Percentiles rank a stretch among this genome's conserved stretches.
These are phyloP conservation scores for Pythium dissimile DNA, from an alignment of 352 stramenopile genomes.

Conservation along the genomic window DNA sequence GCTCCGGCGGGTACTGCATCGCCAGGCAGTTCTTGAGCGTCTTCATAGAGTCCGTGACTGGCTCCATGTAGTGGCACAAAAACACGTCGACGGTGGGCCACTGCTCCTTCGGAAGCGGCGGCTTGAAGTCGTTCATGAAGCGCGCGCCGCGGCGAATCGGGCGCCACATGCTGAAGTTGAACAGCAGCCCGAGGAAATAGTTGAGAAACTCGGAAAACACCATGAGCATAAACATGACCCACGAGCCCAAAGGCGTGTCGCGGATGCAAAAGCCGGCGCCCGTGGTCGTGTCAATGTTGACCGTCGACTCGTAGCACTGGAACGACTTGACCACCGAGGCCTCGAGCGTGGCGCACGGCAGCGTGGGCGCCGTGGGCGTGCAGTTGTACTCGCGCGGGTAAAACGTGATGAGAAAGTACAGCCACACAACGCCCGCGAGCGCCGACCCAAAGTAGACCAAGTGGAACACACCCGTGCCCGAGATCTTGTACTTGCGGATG, in stretches of 20 bases:
- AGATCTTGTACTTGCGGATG: constrained; percentile 92
- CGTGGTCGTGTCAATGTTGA: constrained; percentile 64
- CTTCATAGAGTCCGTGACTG: constrained; percentile 76
- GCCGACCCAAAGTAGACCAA: constrained; percentile 80
- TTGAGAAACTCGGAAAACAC: constrained; percentile 87
- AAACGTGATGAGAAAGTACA: constrained; percentile 76
- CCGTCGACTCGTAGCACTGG: constrained; percentile 57
- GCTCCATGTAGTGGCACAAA: constrained; percentile 89
- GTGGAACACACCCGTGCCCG: constrained; percentile 78
- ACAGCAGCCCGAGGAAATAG: constrained; percentile 83
- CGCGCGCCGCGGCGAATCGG: constrained; percentile 84
- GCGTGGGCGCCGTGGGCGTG: constrained; percentile 58
- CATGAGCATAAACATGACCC: constrained; percentile 86
- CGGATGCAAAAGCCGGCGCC: constrained; percentile 81
- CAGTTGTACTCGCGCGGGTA: constrained; percentile 85
- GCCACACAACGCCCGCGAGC: constrained; percentile 66
- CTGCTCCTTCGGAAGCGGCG: constrained; percentile 83
- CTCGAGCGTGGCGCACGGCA: constrained; percentile 62
- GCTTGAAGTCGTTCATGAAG: constrained; percentile 90
- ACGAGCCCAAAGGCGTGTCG: constrained; percentile 54
- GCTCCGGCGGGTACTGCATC: constrained; percentile 85
- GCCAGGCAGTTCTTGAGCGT: constrained; percentile 86
- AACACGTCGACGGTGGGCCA: constrained; percentile 88
- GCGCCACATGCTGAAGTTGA: constrained; percentile 91
- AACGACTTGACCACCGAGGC: constrained; percentile 31